These are phyloP conservation scores for Talaromyces rugulosus DNA, from an alignment of 2,329 filamentous ascomycete species.

Conservation along the genomic window DNA sequence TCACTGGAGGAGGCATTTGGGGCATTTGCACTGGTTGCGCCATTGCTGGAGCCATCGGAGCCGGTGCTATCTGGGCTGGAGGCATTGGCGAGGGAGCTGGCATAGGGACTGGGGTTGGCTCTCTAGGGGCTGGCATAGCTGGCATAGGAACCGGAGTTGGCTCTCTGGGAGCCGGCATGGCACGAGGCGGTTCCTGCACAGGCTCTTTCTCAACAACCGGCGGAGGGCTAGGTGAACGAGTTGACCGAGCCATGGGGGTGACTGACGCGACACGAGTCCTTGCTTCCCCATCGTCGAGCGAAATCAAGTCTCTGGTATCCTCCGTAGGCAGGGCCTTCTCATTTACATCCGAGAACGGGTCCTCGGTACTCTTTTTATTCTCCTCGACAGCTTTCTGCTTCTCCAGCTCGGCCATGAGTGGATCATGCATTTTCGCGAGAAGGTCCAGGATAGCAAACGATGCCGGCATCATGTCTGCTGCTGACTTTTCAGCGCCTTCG, in stretches of 20 bases:
- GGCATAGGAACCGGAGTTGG: slow-evolving; percentile 2
- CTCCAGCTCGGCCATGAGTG: slow-evolving; percentile 17
- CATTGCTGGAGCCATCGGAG: neutral
- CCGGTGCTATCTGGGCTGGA: neutral
- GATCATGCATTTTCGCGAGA: slow-evolving; percentile 12
- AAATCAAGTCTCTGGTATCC: neutral
- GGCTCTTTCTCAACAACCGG: neutral
- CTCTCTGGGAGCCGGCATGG: neutral
- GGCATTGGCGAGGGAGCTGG: neutral
- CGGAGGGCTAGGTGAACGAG: neutral
- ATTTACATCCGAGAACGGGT: neutral
- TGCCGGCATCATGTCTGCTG: neutral
- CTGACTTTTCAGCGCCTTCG: neutral
- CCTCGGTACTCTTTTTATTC: neutral
- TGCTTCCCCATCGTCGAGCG: slow-evolving; percentile 7
- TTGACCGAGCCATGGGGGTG: neutral
- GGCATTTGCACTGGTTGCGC: neutral
- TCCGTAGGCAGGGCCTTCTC: neutral
- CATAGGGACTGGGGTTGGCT: neutral
- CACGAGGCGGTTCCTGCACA: neutral
- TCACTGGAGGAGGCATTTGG: neutral
- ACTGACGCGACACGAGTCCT: neutral
- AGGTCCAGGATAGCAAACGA: neutral
- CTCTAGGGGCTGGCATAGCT: neutral
- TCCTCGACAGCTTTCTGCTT: neutral